Conservation (phyloP, 2,329 filamentous ascomycete species). For the Penicillium sp. region DNA sequence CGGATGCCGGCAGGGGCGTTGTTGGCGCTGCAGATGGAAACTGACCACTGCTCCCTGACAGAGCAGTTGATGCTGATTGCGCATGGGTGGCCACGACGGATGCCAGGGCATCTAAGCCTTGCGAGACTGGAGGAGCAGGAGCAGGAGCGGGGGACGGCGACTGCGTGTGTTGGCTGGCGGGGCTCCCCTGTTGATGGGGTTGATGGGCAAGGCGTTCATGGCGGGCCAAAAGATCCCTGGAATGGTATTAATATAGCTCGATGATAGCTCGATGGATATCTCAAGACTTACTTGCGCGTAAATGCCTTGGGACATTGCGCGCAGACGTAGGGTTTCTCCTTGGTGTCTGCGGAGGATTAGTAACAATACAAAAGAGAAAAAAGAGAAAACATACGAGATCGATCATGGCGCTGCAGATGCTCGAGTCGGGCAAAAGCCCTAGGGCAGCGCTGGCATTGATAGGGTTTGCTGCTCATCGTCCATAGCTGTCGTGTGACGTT, state of each 20-base stretch:
- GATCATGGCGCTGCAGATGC: constrained; percentile 35
- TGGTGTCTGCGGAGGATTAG: constrained; percentile 28
- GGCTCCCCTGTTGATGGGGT: constrained; percentile 20
- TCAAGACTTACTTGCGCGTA: constrained; percentile 32
- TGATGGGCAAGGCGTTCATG: constrained; percentile 31
- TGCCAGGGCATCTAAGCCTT: constrained; percentile 28
- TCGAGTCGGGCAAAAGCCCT: constrained; percentile 31
- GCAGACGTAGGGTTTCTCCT: constrained; percentile 33
- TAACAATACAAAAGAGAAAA: not conserved
- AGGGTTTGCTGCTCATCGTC: constrained; percentile 20
- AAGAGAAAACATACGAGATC: constrained; percentile 25
- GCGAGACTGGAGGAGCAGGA: constrained; percentile 16
- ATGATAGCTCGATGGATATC: too few species aligned
- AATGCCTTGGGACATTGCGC: constrained; percentile 32
- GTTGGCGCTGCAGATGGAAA: constrained; percentile 17
- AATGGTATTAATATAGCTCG: constrained; percentile 2
- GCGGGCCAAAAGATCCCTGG: constrained; percentile 30
- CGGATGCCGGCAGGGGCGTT: constrained; percentile 22
- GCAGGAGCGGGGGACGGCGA: constrained; percentile 19
- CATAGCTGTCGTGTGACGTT: constrained; percentile 4
- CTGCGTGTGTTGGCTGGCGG: constrained; percentile 9
- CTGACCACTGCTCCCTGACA: constrained; percentile 9
- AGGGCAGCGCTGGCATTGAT: constrained; percentile 30
- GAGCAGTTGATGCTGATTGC: constrained; percentile 7
- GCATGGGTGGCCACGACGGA: constrained; percentile 25